These are phyloP conservation scores for Choricystis sp. DNA, from an alignment of 139 green algal species.

Conservation along the genomic window DNA sequence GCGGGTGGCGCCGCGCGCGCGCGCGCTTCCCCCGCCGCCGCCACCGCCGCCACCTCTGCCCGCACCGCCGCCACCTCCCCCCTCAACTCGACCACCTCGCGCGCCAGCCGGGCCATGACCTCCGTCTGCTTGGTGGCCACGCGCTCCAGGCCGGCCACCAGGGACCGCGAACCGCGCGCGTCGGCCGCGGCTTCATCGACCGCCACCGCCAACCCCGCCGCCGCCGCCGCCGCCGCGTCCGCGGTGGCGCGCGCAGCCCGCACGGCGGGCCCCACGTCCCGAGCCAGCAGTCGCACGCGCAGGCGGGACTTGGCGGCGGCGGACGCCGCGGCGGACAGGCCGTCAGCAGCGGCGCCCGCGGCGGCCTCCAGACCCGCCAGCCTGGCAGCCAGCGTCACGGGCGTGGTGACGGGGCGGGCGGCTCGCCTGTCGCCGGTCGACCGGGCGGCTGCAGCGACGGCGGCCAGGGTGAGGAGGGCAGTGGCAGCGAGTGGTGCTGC, in stretches of 20 bases:
- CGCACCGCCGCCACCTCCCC: too few species aligned
- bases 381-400: background rate
- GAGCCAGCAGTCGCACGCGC: constrained; percentile 2
- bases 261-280: constrained; percentile 4
- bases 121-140: background rate
- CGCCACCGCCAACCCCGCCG: background rate
- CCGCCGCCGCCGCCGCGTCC: too few species aligned
- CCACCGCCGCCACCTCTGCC: too few species aligned
- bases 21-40: too few species aligned
- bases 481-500: too few species aligned
- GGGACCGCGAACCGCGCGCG: too few species aligned
- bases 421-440: background rate
- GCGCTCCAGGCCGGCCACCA: background rate
- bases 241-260: background rate
- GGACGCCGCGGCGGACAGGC: background rate
- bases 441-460: background rate
- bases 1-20: background rate
- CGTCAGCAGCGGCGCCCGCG: background rate
- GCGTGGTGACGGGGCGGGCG: background rate
- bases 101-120: background rate
- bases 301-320: constrained; percentile 6
- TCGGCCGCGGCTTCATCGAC: background rate
- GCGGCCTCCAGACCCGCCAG: constrained; percentile 6
- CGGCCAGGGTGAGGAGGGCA: background rate
- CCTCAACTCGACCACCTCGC: too few species aligned